Percentiles rank a stretch among this genome's conserved stretches.
Conservation (phyloP, 2,329 filamentous ascomycete genomes). For the Clonostachys byssicola region DNA sequence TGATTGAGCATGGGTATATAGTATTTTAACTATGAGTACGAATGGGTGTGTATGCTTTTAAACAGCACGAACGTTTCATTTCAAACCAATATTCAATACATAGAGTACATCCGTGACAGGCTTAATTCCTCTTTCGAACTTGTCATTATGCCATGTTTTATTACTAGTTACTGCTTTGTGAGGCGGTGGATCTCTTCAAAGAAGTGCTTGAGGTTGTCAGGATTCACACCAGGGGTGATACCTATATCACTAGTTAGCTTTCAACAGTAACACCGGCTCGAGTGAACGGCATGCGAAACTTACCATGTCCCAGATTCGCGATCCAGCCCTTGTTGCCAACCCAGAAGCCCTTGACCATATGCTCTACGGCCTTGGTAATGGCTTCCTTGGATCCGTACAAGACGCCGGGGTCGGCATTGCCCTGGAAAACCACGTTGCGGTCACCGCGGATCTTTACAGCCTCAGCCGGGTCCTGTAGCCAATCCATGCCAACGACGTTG, state of each 20-base stretch:
- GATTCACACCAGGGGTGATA: constrained; percentile 91
- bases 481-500: constrained; percentile 91
- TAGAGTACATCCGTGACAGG: too few species aligned
- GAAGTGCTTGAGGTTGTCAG: constrained; percentile 89
- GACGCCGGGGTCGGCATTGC: constrained; percentile 92
- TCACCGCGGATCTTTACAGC: constrained; percentile 76
- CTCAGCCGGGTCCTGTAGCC: constrained; percentile 84
- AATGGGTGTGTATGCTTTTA: too few species aligned
- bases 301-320: constrained; percentile 92
- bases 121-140: too few species aligned
- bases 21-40: too few species aligned
- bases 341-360: constrained; percentile 85
- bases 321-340: constrained; percentile 88
- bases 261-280: background rate
- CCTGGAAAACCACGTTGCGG: constrained; percentile 76
- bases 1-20: too few species aligned
- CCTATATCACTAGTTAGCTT: constrained; percentile 40
- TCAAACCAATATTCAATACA: too few species aligned
- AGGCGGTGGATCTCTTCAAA: constrained; percentile 85
- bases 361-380: constrained; percentile 78
- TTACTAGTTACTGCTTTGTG: constrained; percentile 28
- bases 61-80: too few species aligned
- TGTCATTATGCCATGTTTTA: too few species aligned
- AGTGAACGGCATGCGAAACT: constrained; percentile 17
- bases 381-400: constrained; percentile 79